These are phyloP conservation scores for Sporopachydermia lactativora DNA, from an alignment of 805 yeast species.

Conservation along the genomic window DNA sequence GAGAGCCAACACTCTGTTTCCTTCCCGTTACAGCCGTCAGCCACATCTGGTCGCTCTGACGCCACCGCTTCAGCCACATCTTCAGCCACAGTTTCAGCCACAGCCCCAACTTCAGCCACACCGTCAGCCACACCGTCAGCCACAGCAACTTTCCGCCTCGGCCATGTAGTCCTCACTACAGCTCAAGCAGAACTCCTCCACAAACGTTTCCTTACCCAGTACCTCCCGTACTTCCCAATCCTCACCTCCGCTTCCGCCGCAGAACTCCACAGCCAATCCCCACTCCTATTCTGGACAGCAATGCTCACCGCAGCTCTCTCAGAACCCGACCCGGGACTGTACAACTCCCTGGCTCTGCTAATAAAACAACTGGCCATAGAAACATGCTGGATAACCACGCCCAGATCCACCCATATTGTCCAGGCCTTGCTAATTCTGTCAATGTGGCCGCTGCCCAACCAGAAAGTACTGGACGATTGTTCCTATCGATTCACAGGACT, in stretches of 20 bases:
- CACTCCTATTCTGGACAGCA: slow-evolving; percentile 67
- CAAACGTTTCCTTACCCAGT: slow-evolving; percentile 40
- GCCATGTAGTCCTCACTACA: slow-evolving; percentile 50
- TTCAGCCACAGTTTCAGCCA: slow-evolving; percentile 13
- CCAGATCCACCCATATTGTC: slow-evolving; percentile 77
- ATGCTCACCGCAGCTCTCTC: slow-evolving; percentile 65
- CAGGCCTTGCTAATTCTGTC: slow-evolving; percentile 28
- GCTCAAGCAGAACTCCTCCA: slow-evolving; percentile 59
- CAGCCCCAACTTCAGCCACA: slow-evolving; percentile 13
- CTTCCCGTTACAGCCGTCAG: too few relatives aligned
- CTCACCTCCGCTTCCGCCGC: slow-evolving; percentile 46
- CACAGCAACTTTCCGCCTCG: slow-evolving; percentile 48
- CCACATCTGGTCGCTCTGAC: too few relatives aligned
- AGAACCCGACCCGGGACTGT: slow-evolving; percentile 66
- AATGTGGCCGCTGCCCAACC: slow-evolving; percentile 23
- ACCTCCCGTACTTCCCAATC: slow-evolving; percentile 59
- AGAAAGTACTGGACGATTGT: slow-evolving; percentile 29
- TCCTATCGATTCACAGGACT: slow-evolving; percentile 2
- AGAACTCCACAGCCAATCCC: slow-evolving; percentile 60
- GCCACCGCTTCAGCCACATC: not conserved
- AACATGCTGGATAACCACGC: slow-evolving; percentile 78
- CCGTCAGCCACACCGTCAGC: slow-evolving; percentile 13
- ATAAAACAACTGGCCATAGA: slow-evolving; percentile 75
- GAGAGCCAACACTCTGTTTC: too few relatives aligned
- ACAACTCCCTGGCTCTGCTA: slow-evolving; percentile 51